A percentile compares a stretch with the other conserved stretches of the same genome.
These are phyloP conservation scores for Galeopsis tetrahit DNA, from an alignment of 257 asterid species.

Conservation along the genomic window DNA sequence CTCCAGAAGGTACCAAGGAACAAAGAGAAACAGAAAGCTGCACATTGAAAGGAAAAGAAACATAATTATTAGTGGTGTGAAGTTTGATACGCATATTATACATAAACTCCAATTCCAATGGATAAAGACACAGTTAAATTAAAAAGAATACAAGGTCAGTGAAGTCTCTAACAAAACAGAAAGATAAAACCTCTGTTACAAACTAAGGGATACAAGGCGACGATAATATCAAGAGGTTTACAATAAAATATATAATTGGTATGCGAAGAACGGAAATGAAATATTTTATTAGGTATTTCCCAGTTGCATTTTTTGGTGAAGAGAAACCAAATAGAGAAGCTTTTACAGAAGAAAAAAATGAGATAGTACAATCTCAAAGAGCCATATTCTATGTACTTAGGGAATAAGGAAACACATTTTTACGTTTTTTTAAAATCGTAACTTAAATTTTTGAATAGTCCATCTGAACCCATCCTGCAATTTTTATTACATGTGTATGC, in stretches of 20 bases:
- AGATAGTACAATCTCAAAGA: constrained; percentile 11
- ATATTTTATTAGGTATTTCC: background rate
- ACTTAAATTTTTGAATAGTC: background rate
- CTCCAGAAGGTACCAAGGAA: constrained; percentile 98
- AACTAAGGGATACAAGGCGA: background rate
- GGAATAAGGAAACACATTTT: constrained; percentile 19
- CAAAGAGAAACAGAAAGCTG: constrained; percentile 91
- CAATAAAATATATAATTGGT: background rate
- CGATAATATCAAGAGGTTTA: background rate
- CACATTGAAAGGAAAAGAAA: constrained; percentile 35
- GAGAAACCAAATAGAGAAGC: background rate
- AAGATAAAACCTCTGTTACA: constrained; percentile 13
- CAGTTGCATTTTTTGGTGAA: constrained; percentile 1
- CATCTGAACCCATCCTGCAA: constrained; percentile 3
- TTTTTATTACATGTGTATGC: background rate
- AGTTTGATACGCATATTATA: constrained; percentile 16
- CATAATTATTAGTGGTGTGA: constrained; percentile 11
- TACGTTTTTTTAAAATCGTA: background rate
- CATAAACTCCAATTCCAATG: constrained; percentile 21
- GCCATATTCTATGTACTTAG: background rate
- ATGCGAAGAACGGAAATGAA: constrained; percentile 11
- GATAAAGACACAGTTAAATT: constrained; percentile 12
- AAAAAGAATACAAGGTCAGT: background rate
- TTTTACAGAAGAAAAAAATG: background rate
- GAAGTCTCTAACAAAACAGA: background rate